Base-by-base conservation (phyloP, 139 green algal genomes). In the Chlorella sp. region DNA sequence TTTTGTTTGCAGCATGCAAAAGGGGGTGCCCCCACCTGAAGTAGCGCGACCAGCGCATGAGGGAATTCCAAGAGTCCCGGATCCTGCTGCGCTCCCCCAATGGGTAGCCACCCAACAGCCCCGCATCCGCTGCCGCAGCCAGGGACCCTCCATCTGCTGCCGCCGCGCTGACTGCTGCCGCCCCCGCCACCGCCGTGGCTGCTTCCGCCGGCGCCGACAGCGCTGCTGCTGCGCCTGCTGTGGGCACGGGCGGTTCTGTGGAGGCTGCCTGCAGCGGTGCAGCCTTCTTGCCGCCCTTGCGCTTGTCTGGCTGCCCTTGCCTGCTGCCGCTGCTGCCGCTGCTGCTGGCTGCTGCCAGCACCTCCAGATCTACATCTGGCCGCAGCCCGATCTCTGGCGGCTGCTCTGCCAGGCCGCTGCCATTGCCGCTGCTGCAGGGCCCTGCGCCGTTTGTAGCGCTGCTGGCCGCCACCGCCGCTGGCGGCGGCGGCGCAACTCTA, bases 31-130 rank as follows among this genome's bases (percentile, higher is more conserved):
- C 56, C 11, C 65, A 81, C 84, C 68, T 75, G 68, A 94, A 89
- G 3, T 91, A 76, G 68, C 92, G 94, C 44, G 93, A 96, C 95
- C 95, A 98, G 41, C 95, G 90, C 95, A 98, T 98, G 8, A 98
- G 89, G 2, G 88, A 83, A 54, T 93, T 85, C 95, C 95, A 98
- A 19, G 90, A 94, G 19, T 94, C 90, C 3, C 86, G 80, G 69
- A 98, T 97, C n/a, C 95, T 85, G 48, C 70, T 92, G 36, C 89
- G 86, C 87, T 97, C 88, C 1, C 79, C 73, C 6, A 89, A 77
- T 1, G 80, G 67, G 19, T 69, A 44, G 92, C 17, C 91, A 40
- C 34, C 56, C 79, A 48, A 62, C 81, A 75, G 44, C 40, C 72
- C 56, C 0, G 56, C 40, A 30, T 51, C 70, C 0, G 81, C 51